phyloP scores from a whole-genome alignment of 192 early-diverging fungal genomes.

The Oehlia diaphana region DNA sequence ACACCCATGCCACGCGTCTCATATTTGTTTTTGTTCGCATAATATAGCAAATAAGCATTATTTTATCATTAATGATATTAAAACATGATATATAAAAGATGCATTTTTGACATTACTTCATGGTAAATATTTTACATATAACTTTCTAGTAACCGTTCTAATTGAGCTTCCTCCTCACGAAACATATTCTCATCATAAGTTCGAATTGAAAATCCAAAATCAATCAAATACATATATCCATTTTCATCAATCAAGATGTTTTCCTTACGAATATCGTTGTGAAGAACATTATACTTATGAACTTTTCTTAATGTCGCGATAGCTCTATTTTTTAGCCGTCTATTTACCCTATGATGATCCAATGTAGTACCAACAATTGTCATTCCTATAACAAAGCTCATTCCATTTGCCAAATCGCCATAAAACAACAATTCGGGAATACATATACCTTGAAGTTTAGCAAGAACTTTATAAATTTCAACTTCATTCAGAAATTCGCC shows the following conservation, averaged over 20 bases:
- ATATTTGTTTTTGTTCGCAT: too few species aligned
- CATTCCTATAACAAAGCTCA: background rate
- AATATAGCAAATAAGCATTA: too few species aligned
- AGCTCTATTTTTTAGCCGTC: background rate
- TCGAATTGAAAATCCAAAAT: background rate
- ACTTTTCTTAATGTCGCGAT: background rate
- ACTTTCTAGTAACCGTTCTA: background rate
- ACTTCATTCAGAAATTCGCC: background rate
- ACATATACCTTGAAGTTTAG: conserved; percentile 7
- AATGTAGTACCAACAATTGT: background rate
- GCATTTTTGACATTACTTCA: too few species aligned
- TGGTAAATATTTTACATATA: too few species aligned
- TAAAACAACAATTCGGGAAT: background rate
- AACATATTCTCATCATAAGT: background rate
- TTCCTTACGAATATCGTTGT: background rate
- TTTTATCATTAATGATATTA: too few species aligned
- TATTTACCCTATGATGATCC: background rate
- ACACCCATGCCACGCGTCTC: too few species aligned
- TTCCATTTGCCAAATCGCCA: background rate
- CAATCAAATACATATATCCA: background rate
- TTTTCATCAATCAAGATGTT: background rate
- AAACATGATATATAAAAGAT: too few species aligned
- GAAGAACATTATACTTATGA: background rate
- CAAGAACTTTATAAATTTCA: background rate
- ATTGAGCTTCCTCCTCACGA: background rate